A percentile compares a stretch with the other conserved stretches of the same genome.
Evolutionary conservation across 768 basidiomycete genomes (phyloP).

Genomic region (Suillus subalutaceus): DNA sequence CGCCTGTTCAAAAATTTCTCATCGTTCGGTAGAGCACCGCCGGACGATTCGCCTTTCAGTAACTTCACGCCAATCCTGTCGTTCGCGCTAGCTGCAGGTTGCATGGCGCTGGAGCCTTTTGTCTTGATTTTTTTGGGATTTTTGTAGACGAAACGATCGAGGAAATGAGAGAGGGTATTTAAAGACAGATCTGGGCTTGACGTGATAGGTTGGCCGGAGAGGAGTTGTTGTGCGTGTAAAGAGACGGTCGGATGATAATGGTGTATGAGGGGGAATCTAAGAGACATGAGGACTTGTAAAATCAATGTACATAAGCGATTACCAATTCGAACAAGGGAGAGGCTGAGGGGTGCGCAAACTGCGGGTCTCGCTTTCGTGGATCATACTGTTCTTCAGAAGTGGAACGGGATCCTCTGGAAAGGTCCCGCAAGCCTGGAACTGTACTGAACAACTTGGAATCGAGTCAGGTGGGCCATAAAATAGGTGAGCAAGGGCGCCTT

Average conservation of each 20-base stretch:
- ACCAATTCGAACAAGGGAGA: constrained; percentile 92
- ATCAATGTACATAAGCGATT: constrained; percentile 29
- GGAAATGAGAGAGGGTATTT: constrained; percentile 92
- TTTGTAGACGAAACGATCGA: constrained; percentile 96
- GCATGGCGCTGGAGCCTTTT: constrained; percentile 92
- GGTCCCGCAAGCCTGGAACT: constrained; percentile 46
- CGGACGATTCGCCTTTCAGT: constrained; percentile 57
- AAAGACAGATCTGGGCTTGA: constrained; percentile 87
- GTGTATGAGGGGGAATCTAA: constrained; percentile 74
- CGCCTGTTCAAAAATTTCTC: constrained; percentile 72
- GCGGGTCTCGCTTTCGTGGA: constrained; percentile 87
- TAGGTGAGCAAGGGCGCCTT: constrained; percentile 23
- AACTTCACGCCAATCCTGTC: constrained; percentile 73
- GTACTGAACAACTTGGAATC: constrained; percentile 50
- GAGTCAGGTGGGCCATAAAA: neutral
- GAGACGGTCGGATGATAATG: constrained; percentile 93
- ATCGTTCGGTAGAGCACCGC: constrained; percentile 65
- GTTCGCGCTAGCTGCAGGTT: constrained; percentile 76
- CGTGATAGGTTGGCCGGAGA: constrained; percentile 71
- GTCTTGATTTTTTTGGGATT: constrained; percentile 80
- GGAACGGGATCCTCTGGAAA: constrained; percentile 42
- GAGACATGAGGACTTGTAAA: neutral
- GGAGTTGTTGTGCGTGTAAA: constrained; percentile 83
- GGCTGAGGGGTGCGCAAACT: constrained; percentile 77
- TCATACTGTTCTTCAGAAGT: constrained; percentile 59